These are phyloP conservation scores for Porcisia hertigi DNA, from an alignment of 208 protist species.

Conservation along the genomic window DNA sequence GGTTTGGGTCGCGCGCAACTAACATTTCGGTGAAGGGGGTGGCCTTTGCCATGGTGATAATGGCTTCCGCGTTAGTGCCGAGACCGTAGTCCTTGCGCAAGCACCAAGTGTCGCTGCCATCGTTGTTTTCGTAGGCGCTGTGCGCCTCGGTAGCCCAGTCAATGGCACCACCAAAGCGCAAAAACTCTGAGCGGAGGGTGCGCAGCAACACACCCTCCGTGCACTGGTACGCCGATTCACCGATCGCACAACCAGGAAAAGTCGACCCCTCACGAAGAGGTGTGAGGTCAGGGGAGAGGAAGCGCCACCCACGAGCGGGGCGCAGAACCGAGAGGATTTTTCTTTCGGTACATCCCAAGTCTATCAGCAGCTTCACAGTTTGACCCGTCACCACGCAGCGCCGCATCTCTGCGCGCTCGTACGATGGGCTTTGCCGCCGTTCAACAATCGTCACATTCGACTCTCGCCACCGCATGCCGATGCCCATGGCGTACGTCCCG, in stretches of 20 bases:
- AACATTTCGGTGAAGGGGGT: conserved; percentile 40
- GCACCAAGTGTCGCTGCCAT: conserved; percentile 69
- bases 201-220: conserved; percentile 62
- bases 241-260: conserved; percentile 74
- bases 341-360: conserved; percentile 65
- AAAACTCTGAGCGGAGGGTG: conserved; percentile 67
- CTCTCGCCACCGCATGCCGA: conserved; percentile 88
- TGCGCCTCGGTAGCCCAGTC: conserved; percentile 65
- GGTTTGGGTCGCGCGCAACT: conserved; percentile 64
- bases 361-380: conserved; percentile 66
- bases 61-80: conserved; percentile 55
- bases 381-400: conserved; percentile 75
- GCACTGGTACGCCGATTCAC: conserved; percentile 72
- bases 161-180: conserved; percentile 72
- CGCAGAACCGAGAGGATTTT: conserved; percentile 50
- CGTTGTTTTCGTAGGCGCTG: conserved; percentile 62
- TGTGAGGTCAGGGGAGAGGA: conserved; percentile 48
- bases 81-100: conserved; percentile 76
- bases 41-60: conserved; percentile 56
- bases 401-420: conserved; percentile 39
- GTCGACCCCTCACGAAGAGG: conserved; percentile 45
- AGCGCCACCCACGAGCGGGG: conserved; percentile 63
- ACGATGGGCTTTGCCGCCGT: conserved; percentile 42
- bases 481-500: conserved; percentile 75
- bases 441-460: conserved; percentile 75